These are phyloP conservation scores for Fusarium veterinarium DNA, from an alignment of 2,329 filamentous ascomycete species.

Conservation along the genomic window DNA sequence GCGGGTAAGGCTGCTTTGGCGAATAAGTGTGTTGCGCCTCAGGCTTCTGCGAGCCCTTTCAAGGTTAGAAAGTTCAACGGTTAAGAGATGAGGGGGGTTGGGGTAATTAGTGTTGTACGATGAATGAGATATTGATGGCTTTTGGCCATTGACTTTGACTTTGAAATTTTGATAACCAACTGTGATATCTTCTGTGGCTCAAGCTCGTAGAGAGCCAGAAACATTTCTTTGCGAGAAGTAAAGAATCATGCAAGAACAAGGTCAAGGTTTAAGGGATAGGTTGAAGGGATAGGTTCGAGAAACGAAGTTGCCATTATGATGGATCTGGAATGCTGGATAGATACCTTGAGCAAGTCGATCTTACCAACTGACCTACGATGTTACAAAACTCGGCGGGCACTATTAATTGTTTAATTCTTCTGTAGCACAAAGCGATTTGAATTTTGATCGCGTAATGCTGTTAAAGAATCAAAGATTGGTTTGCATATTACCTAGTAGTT, in stretches of 20 bases:
- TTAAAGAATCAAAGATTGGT: no score
- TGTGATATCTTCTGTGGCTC: not conserved
- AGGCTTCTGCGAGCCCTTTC: conserved; percentile 35
- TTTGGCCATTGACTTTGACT: not conserved
- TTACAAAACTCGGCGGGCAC: no score
- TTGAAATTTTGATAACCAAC: not conserved
- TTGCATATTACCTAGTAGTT: no score
- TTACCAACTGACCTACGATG: no score
- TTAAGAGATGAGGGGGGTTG: not conserved
- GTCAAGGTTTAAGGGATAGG: rapidly evolving
- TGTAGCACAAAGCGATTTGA: no score
- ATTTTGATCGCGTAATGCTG: no score
- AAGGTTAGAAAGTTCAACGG: conserved; percentile 23
- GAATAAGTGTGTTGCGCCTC: conserved; percentile 30
- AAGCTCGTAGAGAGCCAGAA: rapidly evolving
- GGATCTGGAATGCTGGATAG: no score
- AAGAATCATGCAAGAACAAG: no score
- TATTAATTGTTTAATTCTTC: no score
- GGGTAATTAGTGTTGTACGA: not conserved
- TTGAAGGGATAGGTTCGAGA: rapidly evolving
- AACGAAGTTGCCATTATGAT: not conserved
- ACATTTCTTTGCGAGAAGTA: rapidly evolving
- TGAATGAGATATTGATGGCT: not conserved
- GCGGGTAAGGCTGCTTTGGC: conserved; percentile 37
- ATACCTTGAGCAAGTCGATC: no score